phyloP scores from a whole-genome alignment of 83 land plant genomes.

The Larix sibirica region DNA sequence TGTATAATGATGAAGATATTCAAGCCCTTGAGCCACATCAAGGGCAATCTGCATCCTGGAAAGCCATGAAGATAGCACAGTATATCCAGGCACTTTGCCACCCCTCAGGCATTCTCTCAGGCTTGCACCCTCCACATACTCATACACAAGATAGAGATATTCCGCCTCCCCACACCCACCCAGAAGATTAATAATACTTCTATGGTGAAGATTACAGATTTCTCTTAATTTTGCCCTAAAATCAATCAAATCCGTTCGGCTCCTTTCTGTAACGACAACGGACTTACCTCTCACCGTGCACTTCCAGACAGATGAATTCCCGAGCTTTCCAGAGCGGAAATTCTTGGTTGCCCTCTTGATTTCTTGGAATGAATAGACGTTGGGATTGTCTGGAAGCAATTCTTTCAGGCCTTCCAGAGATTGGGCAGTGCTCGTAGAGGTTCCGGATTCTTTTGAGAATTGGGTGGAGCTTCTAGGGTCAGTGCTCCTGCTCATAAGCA shows the following conservation, averaged over 20 bases:
- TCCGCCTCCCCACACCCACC: constrained; percentile 34
- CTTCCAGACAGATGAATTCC: constrained; percentile 14
- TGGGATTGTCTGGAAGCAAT: constrained; percentile 18
- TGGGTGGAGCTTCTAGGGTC: neutral
- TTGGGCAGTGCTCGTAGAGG: neutral
- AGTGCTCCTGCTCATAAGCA: neutral
- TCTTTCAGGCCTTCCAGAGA: neutral
- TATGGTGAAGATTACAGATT: constrained; percentile 37
- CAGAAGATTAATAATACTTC: constrained; percentile 29
- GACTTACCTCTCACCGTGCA: constrained; percentile 19
- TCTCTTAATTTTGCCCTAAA: constrained; percentile 22
- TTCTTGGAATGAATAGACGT: constrained; percentile 6
- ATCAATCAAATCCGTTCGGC: constrained; percentile 9
- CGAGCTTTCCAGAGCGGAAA: constrained; percentile 3
- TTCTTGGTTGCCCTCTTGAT: neutral
- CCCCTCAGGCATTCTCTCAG: constrained; percentile 31
- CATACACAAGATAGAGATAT: constrained; percentile 39
- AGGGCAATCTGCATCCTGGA: constrained; percentile 40
- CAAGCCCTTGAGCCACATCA: constrained; percentile 49
- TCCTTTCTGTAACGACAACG: constrained; percentile 14
- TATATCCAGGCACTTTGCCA: constrained; percentile 20
- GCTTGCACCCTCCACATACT: constrained; percentile 29
- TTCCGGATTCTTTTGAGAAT: constrained; percentile 8
- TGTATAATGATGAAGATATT: constrained; percentile 41
- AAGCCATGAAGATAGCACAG: constrained; percentile 35